These are phyloP conservation scores for Trametes maxima DNA, from an alignment of 768 basidiomycete species.

Conservation along the genomic window DNA sequence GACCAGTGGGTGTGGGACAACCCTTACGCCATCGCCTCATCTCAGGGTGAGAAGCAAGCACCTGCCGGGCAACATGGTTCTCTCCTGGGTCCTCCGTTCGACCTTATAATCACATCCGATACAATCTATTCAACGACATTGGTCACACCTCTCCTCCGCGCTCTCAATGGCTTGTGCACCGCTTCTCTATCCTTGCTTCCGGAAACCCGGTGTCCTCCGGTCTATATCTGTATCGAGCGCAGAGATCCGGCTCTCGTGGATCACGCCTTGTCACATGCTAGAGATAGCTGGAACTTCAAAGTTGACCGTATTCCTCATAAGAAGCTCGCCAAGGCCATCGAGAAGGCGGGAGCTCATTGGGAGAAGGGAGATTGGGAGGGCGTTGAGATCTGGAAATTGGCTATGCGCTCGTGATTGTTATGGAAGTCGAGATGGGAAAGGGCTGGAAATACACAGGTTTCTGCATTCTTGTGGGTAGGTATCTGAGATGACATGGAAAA, in stretches of 20 bases:
- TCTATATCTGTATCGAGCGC: constrained; percentile 73
- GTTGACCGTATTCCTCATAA: constrained; percentile 58
- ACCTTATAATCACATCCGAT: constrained; percentile 82
- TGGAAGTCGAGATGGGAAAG: not conserved
- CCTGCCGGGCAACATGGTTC: constrained; percentile 6
- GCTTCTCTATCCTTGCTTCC: constrained; percentile 32
- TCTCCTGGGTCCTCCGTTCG: constrained; percentile 57
- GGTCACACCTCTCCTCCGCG: constrained; percentile 67
- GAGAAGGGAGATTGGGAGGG: constrained; percentile 74
- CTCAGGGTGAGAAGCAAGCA: constrained; percentile 2
- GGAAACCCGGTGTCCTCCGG: constrained; percentile 42
- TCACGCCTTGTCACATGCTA: constrained; percentile 57
- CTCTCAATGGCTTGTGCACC: constrained; percentile 56
- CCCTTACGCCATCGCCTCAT: constrained; percentile 18
- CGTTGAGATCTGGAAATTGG: constrained; percentile 74
- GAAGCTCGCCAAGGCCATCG: constrained; percentile 62
- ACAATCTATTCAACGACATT: constrained; percentile 72
- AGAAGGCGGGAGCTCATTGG: constrained; percentile 62
- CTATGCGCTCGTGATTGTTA: not conserved
- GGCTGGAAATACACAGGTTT: not conserved
- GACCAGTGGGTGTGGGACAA: constrained; percentile 59
- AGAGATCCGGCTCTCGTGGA: constrained; percentile 73
- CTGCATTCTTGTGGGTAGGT: not conserved
- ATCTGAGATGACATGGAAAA: not conserved
- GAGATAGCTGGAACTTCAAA: constrained; percentile 55